Percentiles rank a stretch among this genome's conserved stretches.
Conservation (phyloP, 305 asterid genomes). For the Fraxinus angustifolia region DNA sequence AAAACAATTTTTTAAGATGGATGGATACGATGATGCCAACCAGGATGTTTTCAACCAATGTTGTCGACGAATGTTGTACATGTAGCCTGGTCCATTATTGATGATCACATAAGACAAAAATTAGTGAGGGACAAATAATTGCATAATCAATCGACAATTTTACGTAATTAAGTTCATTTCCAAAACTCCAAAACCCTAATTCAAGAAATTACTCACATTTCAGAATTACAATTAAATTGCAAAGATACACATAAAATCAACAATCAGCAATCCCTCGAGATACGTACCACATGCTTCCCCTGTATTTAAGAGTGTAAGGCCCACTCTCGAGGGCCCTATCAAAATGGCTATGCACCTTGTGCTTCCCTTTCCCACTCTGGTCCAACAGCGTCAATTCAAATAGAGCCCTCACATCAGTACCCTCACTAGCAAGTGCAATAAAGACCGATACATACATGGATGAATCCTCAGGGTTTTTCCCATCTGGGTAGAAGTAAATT, state of each 20-base stretch:
- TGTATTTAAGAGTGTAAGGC: conserved; percentile 77
- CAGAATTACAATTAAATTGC: neutral
- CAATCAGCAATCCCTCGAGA: neutral
- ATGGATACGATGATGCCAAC: too few relatives aligned
- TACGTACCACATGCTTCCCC: conserved; percentile 94
- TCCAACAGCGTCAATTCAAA: conserved; percentile 16
- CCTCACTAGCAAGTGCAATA: conserved; percentile 17
- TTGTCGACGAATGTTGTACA: too few relatives aligned
- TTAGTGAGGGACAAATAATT: neutral
- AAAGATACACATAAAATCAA: neutral
- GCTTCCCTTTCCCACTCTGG: conserved; percentile 17
- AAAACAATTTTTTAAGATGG: too few relatives aligned
- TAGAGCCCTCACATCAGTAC: conserved; percentile 17
- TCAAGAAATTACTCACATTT: neutral
- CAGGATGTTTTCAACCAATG: too few relatives aligned
- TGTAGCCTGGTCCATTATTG: neutral
- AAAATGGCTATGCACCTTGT: conserved; percentile 22
- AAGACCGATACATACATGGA: conserved; percentile 15
- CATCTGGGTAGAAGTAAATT: conserved; percentile 10
- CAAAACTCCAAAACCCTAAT: neutral
- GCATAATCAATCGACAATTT: neutral
- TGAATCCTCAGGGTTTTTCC: conserved; percentile 5
- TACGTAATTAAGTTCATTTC: neutral
- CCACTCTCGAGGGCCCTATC: conserved; percentile 68
- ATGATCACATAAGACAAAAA: neutral